A percentile compares a stretch with the other conserved stretches of the same genome.
Evolutionary conservation across 1,139 yeast genomes (phyloP).

Genomic region (Casaregolazyma suthepensis): DNA sequence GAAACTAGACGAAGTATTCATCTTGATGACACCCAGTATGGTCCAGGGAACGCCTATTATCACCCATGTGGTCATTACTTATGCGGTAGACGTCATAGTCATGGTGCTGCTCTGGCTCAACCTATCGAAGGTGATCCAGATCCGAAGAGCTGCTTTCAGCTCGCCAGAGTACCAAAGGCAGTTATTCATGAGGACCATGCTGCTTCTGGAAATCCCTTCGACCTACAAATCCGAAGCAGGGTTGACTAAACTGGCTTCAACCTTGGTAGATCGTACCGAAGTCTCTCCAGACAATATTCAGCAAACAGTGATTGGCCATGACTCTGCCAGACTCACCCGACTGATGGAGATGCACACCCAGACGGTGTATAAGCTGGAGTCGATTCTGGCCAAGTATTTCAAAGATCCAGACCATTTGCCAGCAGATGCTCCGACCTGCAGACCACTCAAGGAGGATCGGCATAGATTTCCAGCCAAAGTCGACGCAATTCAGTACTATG

Average conservation of each 20-base stretch:
- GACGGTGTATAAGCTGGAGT: conserved; percentile 28
- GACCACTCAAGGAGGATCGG: conserved; percentile 22
- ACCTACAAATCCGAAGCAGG: conserved; percentile 27
- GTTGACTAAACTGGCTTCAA: conserved; percentile 19
- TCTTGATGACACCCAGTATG: conserved; percentile 35
- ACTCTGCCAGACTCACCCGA: conserved; percentile 26
- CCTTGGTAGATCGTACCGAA: conserved; percentile 7
- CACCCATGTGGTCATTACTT: conserved; percentile 34
- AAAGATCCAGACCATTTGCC: conserved; percentile 26
- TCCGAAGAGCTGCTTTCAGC: conserved; percentile 27
- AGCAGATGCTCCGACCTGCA: conserved; percentile 20
- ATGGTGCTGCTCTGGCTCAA: conserved; percentile 29
- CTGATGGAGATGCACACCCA: conserved; percentile 27
- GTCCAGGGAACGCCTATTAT: conserved; percentile 30
- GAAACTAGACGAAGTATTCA: conserved; percentile 28
- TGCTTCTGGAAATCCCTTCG: conserved; percentile 32
- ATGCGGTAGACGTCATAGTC: conserved; percentile 27
- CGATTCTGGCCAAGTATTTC: conserved; percentile 31
- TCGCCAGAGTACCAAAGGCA: conserved; percentile 27
- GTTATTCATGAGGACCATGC: conserved; percentile 31
- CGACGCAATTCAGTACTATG: conserved; percentile 32
- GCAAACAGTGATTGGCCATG: conserved; percentile 32
- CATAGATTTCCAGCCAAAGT: conserved; percentile 17
- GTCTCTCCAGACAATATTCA: conserved; percentile 19
- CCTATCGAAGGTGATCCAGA: conserved; percentile 25